Evolutionary conservation across 192 early-diverging fungal species (phyloP).

Genomic region (Coemansia sp.): DNA sequence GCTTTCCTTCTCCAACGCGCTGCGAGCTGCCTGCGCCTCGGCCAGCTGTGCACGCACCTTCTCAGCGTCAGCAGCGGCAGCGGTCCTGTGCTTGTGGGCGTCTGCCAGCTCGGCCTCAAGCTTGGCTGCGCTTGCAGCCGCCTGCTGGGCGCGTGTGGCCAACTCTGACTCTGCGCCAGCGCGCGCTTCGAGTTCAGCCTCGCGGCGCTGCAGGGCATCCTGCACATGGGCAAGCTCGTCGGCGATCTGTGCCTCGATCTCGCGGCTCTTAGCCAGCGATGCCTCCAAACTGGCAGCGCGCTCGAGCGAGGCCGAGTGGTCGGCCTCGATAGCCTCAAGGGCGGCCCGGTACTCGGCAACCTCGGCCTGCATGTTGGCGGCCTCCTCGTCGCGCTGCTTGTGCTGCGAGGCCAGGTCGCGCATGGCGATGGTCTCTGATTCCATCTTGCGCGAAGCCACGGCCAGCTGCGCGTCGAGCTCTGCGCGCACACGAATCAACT

Average conservation of each 20-base stretch:
- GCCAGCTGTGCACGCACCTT: conserved; percentile 18
- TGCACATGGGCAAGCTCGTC: conserved; percentile 26
- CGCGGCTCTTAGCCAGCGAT: conserved; percentile 20
- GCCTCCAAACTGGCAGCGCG: conserved; percentile 31
- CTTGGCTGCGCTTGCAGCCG: conserved; percentile 11
- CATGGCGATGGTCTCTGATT: conserved; percentile 62
- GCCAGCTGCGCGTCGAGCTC: conserved; percentile 62
- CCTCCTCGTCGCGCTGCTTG: conserved; percentile 58
- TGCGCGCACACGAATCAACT: conserved; percentile 54
- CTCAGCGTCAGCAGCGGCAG: conserved; percentile 10
- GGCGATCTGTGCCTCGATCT: conserved; percentile 21
- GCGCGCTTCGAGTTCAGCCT: conserved; percentile 23
- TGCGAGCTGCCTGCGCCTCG: conserved; percentile 19
- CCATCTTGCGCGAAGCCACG: conserved; percentile 62
- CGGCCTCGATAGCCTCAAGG: conserved; percentile 29
- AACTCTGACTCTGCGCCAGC: conserved; percentile 22
- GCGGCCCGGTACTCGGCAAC: conserved; percentile 42
- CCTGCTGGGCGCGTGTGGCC: conserved; percentile 20
- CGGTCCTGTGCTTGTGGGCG: conserved; percentile 11
- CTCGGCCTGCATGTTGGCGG: conserved; percentile 61
- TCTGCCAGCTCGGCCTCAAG: conserved; percentile 26
- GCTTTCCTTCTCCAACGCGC: conserved; percentile 61
- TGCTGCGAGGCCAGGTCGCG: conserved; percentile 64
- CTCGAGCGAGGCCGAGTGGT: conserved; percentile 25
- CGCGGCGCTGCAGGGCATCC: conserved; percentile 21